These are phyloP conservation scores for Rhizophagus clarus DNA, from an alignment of 192 early-diverging fungal species.

Conservation along the genomic window DNA sequence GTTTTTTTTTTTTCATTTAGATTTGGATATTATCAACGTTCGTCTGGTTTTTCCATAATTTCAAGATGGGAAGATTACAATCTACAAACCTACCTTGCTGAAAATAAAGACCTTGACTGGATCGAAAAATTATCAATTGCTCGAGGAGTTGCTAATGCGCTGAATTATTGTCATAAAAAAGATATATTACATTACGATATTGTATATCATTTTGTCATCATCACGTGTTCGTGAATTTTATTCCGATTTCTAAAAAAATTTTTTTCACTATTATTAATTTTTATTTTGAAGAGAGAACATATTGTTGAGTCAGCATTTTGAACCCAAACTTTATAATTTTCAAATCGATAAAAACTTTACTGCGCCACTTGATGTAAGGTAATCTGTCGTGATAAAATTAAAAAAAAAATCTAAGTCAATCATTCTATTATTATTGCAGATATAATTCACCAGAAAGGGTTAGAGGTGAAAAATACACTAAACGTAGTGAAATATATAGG, in stretches of 20 bases:
- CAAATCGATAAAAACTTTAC: neutral
- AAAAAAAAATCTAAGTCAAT: neutral
- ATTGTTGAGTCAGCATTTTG: neutral
- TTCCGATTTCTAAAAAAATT: neutral
- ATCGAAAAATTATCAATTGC: neutral
- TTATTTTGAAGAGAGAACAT: neutral
- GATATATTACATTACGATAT: constrained; percentile 5
- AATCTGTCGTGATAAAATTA: neutral
- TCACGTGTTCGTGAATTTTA: neutral
- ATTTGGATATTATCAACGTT: neutral
- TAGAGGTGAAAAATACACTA: neutral
- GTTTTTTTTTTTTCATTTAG: too few relatives aligned
- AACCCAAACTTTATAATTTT: neutral
- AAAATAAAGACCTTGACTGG: neutral
- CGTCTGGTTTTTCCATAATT: neutral
- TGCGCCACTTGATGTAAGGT: too few relatives aligned
- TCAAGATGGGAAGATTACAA: constrained; percentile 8
- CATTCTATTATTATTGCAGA: neutral
- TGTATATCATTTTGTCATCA: neutral
- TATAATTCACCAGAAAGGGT: neutral
- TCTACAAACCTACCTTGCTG: neutral
- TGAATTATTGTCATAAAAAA: constrained; percentile 1
- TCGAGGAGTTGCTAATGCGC: neutral
- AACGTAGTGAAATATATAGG: neutral
- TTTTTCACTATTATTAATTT: too few relatives aligned